Evolutionary conservation across 106 monocot species (phyloP), one percentile per base, ranked within the genome.

Genomic region (Iris macrosiphon): DNA sequence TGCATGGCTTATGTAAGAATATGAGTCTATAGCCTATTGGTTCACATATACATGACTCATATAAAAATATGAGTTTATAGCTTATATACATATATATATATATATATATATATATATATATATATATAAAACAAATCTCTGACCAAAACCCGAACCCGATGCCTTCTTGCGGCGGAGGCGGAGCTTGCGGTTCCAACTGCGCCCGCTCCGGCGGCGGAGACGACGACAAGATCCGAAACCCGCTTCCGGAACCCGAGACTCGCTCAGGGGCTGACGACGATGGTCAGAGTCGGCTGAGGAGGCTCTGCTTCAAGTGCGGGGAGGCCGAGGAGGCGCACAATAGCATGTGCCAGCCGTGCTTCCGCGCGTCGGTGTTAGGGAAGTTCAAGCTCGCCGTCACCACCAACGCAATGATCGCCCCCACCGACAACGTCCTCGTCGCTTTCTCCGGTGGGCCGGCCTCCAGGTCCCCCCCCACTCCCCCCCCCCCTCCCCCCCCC

Each of bases 331-430:
- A 56, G 31, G 52, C 27, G 7, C 66, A 69, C 66, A 75, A 75
- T 41, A 67, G 75, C 2, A 63, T 70, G 13, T 98, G 98, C 77
- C 42, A 27, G 9, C 31, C 35, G 4, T 98, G 98, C 69, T 91
- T 98, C 69, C 76, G 87, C 6, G 51, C 72, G 8, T 55, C 57
- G 25, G 27, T 98, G 1, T 83, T 64, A n/a, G 77, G 77, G 4
- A 98, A 98, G 78, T 91, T 98, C 54, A 98, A 98, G 77, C 75
- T 80, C 24, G 78, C 87, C 17, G 91, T 98, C 49, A 87, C 87
- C 13, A 57, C 83, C 57, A 98, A 91, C 59, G 90, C 80, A 41
- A 91, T 98, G 98, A 87, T 98, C 10, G 70, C 80, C 13, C 98
- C 98, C 34, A 69, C 77, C 31, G 98, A 98, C 53, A 75, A 80